Conservation (phyloP, 2,329 filamentous ascomycete genomes). For the Venturia pyrina region DNA sequence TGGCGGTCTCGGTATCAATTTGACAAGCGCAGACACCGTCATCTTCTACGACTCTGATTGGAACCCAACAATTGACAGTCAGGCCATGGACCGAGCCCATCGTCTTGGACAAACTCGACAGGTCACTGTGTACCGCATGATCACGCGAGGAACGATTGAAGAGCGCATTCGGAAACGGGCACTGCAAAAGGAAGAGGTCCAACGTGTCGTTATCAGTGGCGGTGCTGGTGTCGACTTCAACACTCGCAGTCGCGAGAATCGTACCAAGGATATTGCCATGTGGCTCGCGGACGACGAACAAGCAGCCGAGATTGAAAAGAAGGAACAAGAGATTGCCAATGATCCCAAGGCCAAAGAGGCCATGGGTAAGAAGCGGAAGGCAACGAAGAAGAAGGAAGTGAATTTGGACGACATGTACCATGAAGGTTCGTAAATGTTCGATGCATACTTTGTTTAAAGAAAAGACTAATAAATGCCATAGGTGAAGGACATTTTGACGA, state of each 20-base stretch:
- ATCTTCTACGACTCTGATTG: constrained; percentile 94
- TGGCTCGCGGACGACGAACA: constrained; percentile 98
- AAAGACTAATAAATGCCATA: constrained; percentile 31
- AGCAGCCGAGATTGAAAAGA: constrained; percentile 83
- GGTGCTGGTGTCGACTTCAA: constrained; percentile 91
- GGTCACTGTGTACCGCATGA: constrained; percentile 12
- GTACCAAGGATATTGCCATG: constrained; percentile 96
- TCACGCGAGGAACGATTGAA: constrained; percentile 12
- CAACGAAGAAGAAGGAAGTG: constrained; percentile 51
- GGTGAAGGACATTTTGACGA: constrained; percentile 97
- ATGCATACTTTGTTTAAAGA: background rate
- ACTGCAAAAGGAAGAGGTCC: constrained; percentile 96
- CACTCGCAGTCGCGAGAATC: constrained; percentile 78
- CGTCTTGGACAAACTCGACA: constrained; percentile 12
- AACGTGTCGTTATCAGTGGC: constrained; percentile 90
- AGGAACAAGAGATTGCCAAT: constrained; percentile 60
- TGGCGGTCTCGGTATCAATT: constrained; percentile 94
- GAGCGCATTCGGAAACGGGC: constrained; percentile 96
- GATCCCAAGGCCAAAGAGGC: constrained; percentile 55
- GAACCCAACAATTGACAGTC: constrained; percentile 14
- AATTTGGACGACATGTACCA: constrained; percentile 96
- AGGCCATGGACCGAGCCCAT: constrained; percentile 14
- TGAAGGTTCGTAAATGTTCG: constrained; percentile 51
- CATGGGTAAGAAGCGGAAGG: constrained; percentile 40
- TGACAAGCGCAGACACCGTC: constrained; percentile 92